phyloP scores from a whole-genome alignment of 345 rosid species.

The Fremontodendron californicum region DNA sequence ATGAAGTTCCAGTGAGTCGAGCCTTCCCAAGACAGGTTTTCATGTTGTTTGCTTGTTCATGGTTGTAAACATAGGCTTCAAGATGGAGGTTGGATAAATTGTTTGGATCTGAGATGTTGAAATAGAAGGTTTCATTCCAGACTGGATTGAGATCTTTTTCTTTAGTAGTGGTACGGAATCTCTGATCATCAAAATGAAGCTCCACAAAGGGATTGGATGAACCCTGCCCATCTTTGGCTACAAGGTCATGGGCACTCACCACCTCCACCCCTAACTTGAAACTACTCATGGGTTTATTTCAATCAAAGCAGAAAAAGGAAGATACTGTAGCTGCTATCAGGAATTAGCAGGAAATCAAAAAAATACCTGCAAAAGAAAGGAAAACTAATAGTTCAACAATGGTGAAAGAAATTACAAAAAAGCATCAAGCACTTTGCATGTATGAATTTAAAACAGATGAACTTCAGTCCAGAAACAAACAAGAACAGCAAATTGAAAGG shows the following conservation, averaged over 20 bases:
- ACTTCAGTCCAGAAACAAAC: no score
- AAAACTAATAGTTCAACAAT: not conserved
- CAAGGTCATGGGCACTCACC: conserved; percentile 64
- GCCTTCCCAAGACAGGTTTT: conserved; percentile 67
- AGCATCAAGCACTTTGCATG: not conserved
- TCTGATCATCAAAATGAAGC: conserved; percentile 77
- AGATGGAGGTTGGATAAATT: conserved; percentile 49
- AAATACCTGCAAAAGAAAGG: conserved; percentile 24
- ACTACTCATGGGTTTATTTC: conserved; percentile 45
- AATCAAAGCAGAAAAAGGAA: not conserved
- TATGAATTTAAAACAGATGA: not conserved
- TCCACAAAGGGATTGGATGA: conserved; percentile 64
- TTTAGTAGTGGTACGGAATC: conserved; percentile 58
- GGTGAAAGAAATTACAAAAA: not conserved
- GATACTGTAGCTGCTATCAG: no score
- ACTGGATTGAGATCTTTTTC: conserved; percentile 65
- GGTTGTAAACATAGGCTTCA: conserved; percentile 57
- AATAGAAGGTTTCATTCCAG: conserved; percentile 81
- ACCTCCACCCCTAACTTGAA: conserved; percentile 88
- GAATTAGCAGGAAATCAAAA: not conserved
- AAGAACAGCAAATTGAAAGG: no score
- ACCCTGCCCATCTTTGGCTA: conserved; percentile 56
- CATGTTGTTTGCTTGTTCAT: conserved; percentile 33
- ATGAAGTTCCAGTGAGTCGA: conserved; percentile 68
- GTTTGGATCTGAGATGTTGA: conserved; percentile 71